A percentile compares a stretch with the other conserved stretches of the same genome.
phyloP scores from a whole-genome alignment of 148 eudicot species.

The Camellia japonica region DNA sequence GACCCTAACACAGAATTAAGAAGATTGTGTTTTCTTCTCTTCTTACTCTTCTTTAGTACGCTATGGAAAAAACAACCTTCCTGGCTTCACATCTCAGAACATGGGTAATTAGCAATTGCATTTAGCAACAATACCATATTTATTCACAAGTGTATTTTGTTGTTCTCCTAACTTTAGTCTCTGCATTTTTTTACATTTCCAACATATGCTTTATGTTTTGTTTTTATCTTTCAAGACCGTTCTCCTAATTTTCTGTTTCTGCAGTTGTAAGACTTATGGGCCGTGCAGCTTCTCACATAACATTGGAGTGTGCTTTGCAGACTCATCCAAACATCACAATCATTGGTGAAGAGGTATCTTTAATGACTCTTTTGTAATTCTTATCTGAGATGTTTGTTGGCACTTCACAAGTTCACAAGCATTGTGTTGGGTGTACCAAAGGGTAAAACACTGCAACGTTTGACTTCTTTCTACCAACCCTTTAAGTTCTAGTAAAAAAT shows the following conservation, averaged over 20 bases:
- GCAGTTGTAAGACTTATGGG: constrained; percentile 91
- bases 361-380: neutral
- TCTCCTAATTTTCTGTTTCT: constrained; percentile 2
- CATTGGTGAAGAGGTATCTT: constrained; percentile 86
- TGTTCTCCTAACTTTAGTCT: neutral
- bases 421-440: neutral
- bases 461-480: neutral
- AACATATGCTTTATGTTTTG: too few relatives aligned
- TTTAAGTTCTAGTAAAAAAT: neutral
- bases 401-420: neutral
- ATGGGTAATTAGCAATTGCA: neutral
- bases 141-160: neutral
- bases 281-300: constrained; percentile 91
- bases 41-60: neutral
- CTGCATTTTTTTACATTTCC: neutral
- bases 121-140: neutral
- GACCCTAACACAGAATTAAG: neutral
- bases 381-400: neutral
- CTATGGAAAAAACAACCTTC: neutral
- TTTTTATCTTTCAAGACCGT: neutral
- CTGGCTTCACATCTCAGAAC: neutral
- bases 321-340: constrained; percentile 86
- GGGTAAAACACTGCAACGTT: neutral
- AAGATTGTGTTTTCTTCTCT: neutral
- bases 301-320: constrained; percentile 89